Conservation (phyloP, 2,329 filamentous ascomycete genomes). For the Hirsutella thompsonii region DNA sequence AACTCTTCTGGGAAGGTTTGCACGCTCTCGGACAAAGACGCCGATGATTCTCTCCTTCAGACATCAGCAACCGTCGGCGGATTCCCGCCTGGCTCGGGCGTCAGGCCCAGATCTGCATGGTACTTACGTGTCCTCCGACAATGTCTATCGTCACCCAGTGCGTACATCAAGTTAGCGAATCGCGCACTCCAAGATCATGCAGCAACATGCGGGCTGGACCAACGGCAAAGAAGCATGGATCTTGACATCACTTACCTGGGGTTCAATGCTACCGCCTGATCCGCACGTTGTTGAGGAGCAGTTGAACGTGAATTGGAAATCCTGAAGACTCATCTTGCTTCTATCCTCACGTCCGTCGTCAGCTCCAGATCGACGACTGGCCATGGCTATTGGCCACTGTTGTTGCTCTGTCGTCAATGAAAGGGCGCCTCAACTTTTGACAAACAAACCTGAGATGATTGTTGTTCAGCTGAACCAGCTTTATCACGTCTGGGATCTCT, state of each 20-base stretch:
- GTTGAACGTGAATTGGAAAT: conserved; percentile 22
- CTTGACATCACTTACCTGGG: conserved; percentile 14
- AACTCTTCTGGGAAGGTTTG: conserved; percentile 27
- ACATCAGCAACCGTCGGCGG: not conserved
- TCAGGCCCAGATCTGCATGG: too few relatives aligned
- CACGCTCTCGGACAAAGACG: conserved; percentile 28
- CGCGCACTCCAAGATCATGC: too few relatives aligned
- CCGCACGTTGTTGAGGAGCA: conserved; percentile 9
- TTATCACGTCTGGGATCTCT: too few relatives aligned
- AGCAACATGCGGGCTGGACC: conserved; percentile 1
- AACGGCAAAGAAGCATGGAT: not conserved
- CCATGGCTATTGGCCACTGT: not conserved
- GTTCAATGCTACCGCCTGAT: conserved; percentile 17
- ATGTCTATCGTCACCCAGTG: conserved; percentile 6
- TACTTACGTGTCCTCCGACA: conserved; percentile 12
- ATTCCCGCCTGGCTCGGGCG: not conserved
- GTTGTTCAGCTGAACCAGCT: too few relatives aligned
- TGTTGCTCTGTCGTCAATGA: not conserved
- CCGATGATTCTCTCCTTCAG: conserved; percentile 13
- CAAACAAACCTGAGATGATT: not conserved
- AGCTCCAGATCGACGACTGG: not conserved
- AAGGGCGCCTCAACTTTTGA: not conserved
- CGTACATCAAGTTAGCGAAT: conserved; percentile 6
- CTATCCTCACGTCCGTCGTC: not conserved
- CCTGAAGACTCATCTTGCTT: not conserved